Base-by-base conservation (phyloP, 768 basidiomycete genomes). In the Naganishia vaughanmartiniae region DNA sequence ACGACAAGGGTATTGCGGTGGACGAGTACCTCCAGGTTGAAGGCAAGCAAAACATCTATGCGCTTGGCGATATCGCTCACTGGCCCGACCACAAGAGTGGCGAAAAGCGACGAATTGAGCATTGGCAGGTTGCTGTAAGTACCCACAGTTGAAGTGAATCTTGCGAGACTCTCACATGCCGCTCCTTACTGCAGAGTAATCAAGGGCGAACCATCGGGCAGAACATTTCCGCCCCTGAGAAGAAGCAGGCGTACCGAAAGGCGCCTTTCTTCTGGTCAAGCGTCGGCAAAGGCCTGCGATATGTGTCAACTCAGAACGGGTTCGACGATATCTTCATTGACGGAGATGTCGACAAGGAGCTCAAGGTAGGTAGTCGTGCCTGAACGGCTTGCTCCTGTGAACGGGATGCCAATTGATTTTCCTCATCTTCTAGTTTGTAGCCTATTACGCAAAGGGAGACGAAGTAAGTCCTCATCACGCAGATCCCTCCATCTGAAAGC, bases 101-200 rank as follows among this genome's bases (percentile, higher is more conserved):
- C 3, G 79, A 82, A 33, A 83, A 82, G 9, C 87, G 88, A 17
- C 83, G 92, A 58, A 88, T 94, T 69, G 92, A 95, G 81, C 93
- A 95, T 81, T 95, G 93, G 92, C 92, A 92, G 82, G 91, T 93
- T 69, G 92, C 92, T 19, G 87, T 88, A 56, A 93, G 94, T 79
- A 89, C 90, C 70, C 76, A 76, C 28, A 57, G 54, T 28, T 10
- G 30, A 31, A 10, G 7, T 11, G 31, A 7, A 57, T 7, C 21
- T 42, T 14, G 45, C 36, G 51, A 14, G 45, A 21, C 21, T 46
- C 15, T 28, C 4, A 17, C 17, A 7, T 14, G 9, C 3, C 12
- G 31, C 60, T 17, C 24, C 11, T 17, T 45, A 0, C 34, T 15
- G n/a, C 39, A 46, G 46, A 58, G 45, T 24, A 36, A 55, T 11